A percentile compares a stretch with the other conserved stretches of the same genome.
Evolutionary conservation across 2,329 filamentous ascomycete species (phyloP).

Genomic region (Ascochyta pisi): DNA sequence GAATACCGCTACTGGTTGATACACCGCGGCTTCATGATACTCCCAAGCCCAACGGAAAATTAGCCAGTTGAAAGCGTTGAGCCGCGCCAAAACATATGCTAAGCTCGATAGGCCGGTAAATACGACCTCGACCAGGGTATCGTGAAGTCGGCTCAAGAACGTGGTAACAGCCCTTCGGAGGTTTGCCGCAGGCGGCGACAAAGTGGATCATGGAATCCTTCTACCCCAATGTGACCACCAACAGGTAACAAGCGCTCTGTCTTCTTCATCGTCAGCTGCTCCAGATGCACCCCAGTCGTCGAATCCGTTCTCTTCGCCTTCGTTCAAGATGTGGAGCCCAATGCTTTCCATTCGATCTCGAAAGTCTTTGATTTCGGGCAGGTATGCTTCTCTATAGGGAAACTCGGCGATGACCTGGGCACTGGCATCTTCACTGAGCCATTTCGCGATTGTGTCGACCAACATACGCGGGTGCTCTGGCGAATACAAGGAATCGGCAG

Average conservation of each 20-base stretch:
- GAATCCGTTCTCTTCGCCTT: slow-evolving; percentile 69
- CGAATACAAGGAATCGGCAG: slow-evolving; percentile 87
- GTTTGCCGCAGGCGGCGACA: slow-evolving; percentile 21
- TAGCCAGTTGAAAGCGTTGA: neutral
- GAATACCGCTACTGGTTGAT: slow-evolving; percentile 7
- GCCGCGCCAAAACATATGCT: slow-evolving; percentile 2
- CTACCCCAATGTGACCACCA: slow-evolving; percentile 72
- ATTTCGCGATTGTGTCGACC: slow-evolving; percentile 70
- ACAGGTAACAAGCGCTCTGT: slow-evolving; percentile 62
- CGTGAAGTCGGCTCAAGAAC: slow-evolving; percentile 5
- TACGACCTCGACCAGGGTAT: slow-evolving; percentile 1
- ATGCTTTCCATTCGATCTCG: slow-evolving; percentile 64
- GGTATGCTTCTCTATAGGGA: slow-evolving; percentile 75
- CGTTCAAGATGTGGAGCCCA: slow-evolving; percentile 61
- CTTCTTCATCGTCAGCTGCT: slow-evolving; percentile 57
- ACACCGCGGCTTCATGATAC: slow-evolving; percentile 9
- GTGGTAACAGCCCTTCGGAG: slow-evolving; percentile 6
- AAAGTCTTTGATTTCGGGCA: slow-evolving; percentile 69
- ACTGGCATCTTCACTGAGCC: slow-evolving; percentile 64
- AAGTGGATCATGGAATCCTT: slow-evolving; percentile 21
- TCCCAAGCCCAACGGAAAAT: slow-evolving; percentile 1
- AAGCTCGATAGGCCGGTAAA: slow-evolving; percentile 8
- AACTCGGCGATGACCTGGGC: slow-evolving; percentile 80
- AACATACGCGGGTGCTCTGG: slow-evolving; percentile 80
- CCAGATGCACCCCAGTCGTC: slow-evolving; percentile 72